Base-by-base conservation (phyloP, 2,329 filamentous ascomycete species). In the Purpureocillium takamizusanense region DNA sequence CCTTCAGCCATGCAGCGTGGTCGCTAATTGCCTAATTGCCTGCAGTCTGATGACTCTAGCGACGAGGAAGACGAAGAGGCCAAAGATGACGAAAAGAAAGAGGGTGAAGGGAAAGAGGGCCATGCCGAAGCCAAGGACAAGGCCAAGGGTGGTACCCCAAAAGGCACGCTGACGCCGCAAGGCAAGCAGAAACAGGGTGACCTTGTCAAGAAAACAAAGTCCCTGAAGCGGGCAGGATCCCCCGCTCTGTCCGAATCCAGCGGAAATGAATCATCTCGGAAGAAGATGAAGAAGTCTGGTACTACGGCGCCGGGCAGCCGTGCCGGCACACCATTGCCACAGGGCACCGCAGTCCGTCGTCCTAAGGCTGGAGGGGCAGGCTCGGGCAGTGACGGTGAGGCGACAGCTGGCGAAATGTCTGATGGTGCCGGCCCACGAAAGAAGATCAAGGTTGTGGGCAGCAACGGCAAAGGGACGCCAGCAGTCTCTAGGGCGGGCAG, bases 221-320 rank as follows among this genome's bases (percentile, higher is more conserved):
- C 70, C 25, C 74, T 90, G 37, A 95, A 95, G 65, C 81, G 90
- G 23, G 75, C 86, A 25, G 87, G 88, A 14, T 95, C 88, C 13
- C 87, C 89, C 3, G 83, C 89, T 46, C 72, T 85, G 25, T 95
- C 88, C 2, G 90, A 97, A 56, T 87, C 87, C 9, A 94, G 87
- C 56, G 90, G 87, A 38, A 94, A 89, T 50, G 90, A 97, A 57
- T 90, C 86, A 1, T 78, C 81, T 17, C 82, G 92, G 63, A 86
- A 86, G 66, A 76, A 74, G 56, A 77, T 83, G 55, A 85, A 82
- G 65, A 83, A 83, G 56, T 73, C 77, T 44, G 61, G 62, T 2
- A 59, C 56, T 3, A 54, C 65, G 13, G 70, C 71, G 12, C 57
- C 67, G 2, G 66, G 65, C 38, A 78, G 76, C 42, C 72, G 76